Evolutionary conservation across 805 yeast genomes (phyloP), one percentile per base, ranked within the genome.

Genomic region (Candida germanica): DNA sequence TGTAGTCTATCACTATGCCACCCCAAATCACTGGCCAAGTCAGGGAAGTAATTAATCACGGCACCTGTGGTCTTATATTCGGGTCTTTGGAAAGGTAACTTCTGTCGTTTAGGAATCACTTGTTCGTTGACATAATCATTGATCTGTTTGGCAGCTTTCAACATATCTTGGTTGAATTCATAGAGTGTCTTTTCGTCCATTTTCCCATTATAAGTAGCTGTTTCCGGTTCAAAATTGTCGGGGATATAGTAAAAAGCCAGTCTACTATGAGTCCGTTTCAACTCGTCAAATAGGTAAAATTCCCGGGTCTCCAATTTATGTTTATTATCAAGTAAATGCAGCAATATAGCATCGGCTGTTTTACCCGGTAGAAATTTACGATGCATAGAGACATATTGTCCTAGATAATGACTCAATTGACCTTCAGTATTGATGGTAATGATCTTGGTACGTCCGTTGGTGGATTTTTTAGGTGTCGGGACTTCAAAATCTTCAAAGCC

Each of bases 1-100:
- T 87, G 79, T 43, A 85, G 54, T 38, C 84, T 72, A 54, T 85
- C 95, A 2, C 88, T 79, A 53, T 85, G 94, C 77, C 80, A 83
- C 33, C 82, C 87, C 21, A 84, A 67, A 41, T 77, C 65, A 40
- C 73, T 73, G 4, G 63, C 57, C 6, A 71, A 65, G 4, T 61
- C 58, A 5, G 69, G 71, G 54, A 77, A 85, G 35, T 64, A 59
- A 47, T 84, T 84, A 13, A 75, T 73, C 3, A 82, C 66, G 15
- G 79, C 76, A 9, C 74, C 55, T 36, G 73, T 71, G 11, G 76
- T 75, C 2, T 47, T 47, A 88, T 88, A 83, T 6, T 49, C 50
- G 6, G 44, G 44, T 18, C 46, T 42, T 43, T 78, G 78, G 33
- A 56, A 71, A 1, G 67, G 66, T 20, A 64, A 53, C 26, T 40